Evolutionary conservation across 73 alveolate species (phyloP), one percentile per base, ranked within the genome.

Genomic region (Uronychia setigera): DNA sequence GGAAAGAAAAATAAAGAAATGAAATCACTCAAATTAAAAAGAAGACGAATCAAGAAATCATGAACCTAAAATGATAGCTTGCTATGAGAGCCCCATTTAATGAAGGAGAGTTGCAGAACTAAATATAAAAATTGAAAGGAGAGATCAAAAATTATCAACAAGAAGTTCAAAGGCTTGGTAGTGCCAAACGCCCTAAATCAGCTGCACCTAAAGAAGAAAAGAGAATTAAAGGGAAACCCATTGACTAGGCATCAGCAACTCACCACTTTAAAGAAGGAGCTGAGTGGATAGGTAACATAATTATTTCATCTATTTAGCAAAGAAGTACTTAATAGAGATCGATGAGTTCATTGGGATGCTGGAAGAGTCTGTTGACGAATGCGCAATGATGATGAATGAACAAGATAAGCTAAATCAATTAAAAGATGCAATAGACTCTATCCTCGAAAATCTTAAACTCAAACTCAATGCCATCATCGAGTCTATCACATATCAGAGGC

Each of bases 1-100:
- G 91, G 91, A 32, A 81, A 46, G 91, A 84, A 1, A 76, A 82
- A 77, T 86, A 84, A 77, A 84, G 91, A 84, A 84, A 60, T n/a
- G 79, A 84, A 57, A 77, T 84, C 5, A 78, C 57, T 1, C 30
- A 82, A 29, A 74, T 84, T 0, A 76, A 46, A 34, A 31, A n/a
- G 5, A 60, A 77, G 31, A 34, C 82, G 14, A 78, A 84, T 78
- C 59, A 59, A 11, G 82, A 84, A 28, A 35, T 84, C 14, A 82
- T 60, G 32, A 34, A 30, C 1, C 59, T 84, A 0, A 32, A 74
- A 32, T 77, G 86, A 46, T 78, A 84, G 30, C 74, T 84, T 26
- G 81, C 86, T 19, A 32, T 35, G 82, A 82, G 82, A 25, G 89
- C 89, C 29, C 89, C 89, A 0, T 34, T 58, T 14, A 31, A 33